phyloP scores from a whole-genome alignment of 805 yeast genomes.

The Lipomyces lipofer region DNA sequence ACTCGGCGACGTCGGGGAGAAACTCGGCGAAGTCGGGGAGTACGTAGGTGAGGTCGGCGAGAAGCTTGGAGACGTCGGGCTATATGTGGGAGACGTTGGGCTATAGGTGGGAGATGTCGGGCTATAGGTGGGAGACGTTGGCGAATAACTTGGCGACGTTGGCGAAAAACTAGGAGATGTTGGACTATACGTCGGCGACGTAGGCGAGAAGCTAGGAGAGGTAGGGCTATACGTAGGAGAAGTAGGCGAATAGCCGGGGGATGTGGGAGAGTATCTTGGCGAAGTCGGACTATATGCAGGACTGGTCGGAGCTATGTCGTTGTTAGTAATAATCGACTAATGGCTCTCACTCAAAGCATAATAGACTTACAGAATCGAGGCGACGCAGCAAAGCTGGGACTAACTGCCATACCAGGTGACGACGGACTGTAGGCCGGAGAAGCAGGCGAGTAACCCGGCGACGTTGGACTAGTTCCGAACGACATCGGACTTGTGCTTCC shows the following conservation, averaged over 20 bases:
- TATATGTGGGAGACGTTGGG: slow-evolving; percentile 77
- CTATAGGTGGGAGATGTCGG: slow-evolving; percentile 82
- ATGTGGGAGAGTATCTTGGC: slow-evolving; percentile 65
- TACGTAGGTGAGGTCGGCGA: slow-evolving; percentile 65
- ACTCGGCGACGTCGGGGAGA: slow-evolving; percentile 67
- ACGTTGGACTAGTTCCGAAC: slow-evolving; percentile 59
- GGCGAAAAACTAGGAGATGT: slow-evolving; percentile 61
- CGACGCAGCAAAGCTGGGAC: slow-evolving; percentile 65
- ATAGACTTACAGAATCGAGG: slow-evolving; percentile 35
- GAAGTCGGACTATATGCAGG: slow-evolving; percentile 68
- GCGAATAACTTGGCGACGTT: slow-evolving; percentile 61
- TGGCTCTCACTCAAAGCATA: no score
- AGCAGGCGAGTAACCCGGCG: slow-evolving; percentile 68
- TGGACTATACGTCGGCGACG: slow-evolving; percentile 61
- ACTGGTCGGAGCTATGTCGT: slow-evolving; percentile 49
- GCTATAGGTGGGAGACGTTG: slow-evolving; percentile 67
- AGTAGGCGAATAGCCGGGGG: slow-evolving; percentile 80
- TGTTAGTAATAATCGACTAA: not conserved
- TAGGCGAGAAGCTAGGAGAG: slow-evolving; percentile 69
- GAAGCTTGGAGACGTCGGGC: slow-evolving; percentile 73
- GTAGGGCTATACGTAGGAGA: slow-evolving; percentile 78
- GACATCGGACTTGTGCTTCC: slow-evolving; percentile 55
- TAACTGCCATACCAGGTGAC: slow-evolving; percentile 70
- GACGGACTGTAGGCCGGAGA: slow-evolving; percentile 74
- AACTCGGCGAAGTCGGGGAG: slow-evolving; percentile 74